These are phyloP conservation scores for Lentinula aciculospora DNA, from an alignment of 768 basidiomycete species.

Conservation along the genomic window DNA sequence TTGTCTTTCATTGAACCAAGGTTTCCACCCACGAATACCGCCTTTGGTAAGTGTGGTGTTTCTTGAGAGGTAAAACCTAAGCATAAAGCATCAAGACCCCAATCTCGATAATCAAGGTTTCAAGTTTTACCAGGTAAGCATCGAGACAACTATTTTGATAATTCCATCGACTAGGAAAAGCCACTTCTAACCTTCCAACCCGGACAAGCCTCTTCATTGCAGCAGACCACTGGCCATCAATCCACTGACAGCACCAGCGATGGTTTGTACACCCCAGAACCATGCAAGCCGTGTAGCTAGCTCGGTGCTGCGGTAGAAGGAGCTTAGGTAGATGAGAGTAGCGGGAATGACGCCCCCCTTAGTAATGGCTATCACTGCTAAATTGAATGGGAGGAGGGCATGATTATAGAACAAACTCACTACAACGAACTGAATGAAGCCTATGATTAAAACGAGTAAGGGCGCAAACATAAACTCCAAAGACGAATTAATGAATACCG, in stretches of 20 bases:
- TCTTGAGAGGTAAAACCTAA: constrained; percentile 31
- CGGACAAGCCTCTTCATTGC: constrained; percentile 25
- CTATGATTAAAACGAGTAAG: neutral
- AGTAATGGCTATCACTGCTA: constrained; percentile 31
- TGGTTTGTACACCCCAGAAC: constrained; percentile 36
- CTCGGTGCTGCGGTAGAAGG: constrained; percentile 38
- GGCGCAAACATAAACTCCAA: neutral
- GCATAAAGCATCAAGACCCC: neutral
- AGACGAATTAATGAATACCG: constrained; percentile 13
- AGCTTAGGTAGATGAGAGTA: constrained; percentile 35
- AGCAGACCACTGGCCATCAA: constrained; percentile 35
- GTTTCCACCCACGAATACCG: constrained; percentile 24
- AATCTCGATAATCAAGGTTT: neutral
- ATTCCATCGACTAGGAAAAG: constrained; percentile 34
- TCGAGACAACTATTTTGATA: constrained; percentile 27
- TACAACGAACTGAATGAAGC: constrained; percentile 22
- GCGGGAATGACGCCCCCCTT: constrained; percentile 36
- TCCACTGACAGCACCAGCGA: constrained; percentile 34
- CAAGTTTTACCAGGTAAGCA: constrained; percentile 27
- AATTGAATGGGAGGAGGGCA: neutral
- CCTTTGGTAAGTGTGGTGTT: constrained; percentile 23
- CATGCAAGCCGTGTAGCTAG: constrained; percentile 33
- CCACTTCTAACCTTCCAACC: constrained; percentile 34
- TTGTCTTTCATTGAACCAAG: constrained; percentile 30
- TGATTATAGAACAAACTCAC: constrained; percentile 13